Base-by-base conservation (phyloP, 805 yeast species). In the Saccharomycopsis sp. region DNA sequence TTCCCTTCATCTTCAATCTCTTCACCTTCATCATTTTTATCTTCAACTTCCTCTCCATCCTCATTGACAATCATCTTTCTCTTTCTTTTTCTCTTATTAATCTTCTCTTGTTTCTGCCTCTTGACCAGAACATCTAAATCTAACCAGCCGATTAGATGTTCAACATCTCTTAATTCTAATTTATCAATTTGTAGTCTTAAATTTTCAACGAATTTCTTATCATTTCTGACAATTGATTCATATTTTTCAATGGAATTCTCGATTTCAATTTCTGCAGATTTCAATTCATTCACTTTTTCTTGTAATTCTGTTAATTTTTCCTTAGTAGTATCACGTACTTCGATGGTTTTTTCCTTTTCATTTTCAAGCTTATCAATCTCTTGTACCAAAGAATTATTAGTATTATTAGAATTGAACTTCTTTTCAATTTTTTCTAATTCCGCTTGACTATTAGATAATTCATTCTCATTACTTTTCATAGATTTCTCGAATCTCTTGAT, bases 241-340 rank as follows among this genome's bases (percentile, higher is more conserved):
- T 69, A 67, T 49, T 74, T 76, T 42, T 80, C 88, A 37, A 79
- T 57, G 50, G 72, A 73, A 51, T 75, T 78, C 21, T 69, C 70
- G 21, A 80, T 58, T 52, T 82, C 89, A 36, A 82, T 69, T 54
- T 82, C 87, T 14, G 65, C 63, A 5, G 84, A 74, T 51, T 74
- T 70, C 49, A 78, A 67, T 26, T 70, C 69, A 46, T 77, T 75
- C 39, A 77, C 66, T 39, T 67, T 60, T 5, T 60, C 59, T 44
- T 57, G 58, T 44, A 64, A 63, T 5, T 54, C 62, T 26, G 63
- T 67, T 19, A 61, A 56, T 41, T 52, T 63, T 46, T 58, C 69
- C 53, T 61, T 72, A 47, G 57, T 54, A 30, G 36, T 52, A 36
- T 72, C 76, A 3, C 68, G 49, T 34, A 62, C 60, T 10, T 64